phyloP scores from a whole-genome alignment of 768 basidiomycete genomes.

The Coprinellus aureogranulatus region DNA sequence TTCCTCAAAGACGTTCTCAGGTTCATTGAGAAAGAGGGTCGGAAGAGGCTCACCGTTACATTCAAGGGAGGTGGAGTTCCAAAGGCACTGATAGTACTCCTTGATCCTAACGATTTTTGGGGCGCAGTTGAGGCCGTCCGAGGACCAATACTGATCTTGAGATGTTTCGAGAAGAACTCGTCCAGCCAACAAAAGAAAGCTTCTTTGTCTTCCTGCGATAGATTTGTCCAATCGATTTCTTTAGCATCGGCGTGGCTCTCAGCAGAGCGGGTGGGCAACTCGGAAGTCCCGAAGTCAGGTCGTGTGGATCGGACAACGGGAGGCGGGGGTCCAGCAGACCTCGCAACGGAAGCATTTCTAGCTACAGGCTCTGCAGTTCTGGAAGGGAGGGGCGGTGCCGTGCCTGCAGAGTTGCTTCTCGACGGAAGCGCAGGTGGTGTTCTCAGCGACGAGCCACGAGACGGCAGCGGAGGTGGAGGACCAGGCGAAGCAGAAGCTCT shows the following conservation, averaged over 20 bases:
- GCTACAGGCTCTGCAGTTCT: constrained; percentile 1
- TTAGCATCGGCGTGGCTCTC: constrained; percentile 5
- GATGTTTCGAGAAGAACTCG: constrained; percentile 64
- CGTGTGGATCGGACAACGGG: constrained; percentile 17
- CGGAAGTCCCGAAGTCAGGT: constrained; percentile 2
- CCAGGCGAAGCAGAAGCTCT: constrained; percentile 20
- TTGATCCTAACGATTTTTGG: constrained; percentile 6
- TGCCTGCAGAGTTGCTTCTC: constrained; percentile 2
- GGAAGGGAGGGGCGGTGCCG: constrained; percentile 10
- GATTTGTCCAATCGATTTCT: constrained; percentile 65
- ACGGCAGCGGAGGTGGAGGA: constrained; percentile 23
- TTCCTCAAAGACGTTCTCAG: not conserved
- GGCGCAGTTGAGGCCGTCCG: constrained; percentile 19
- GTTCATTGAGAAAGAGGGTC: not conserved
- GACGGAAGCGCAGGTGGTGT: constrained; percentile 8
- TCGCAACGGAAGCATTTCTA: constrained; percentile 8
- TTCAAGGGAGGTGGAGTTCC: constrained; percentile 7
- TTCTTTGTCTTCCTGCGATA: constrained; percentile 65
- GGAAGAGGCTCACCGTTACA: constrained; percentile 12
- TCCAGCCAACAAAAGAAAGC: constrained; percentile 79
- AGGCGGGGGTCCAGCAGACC: constrained; percentile 13
- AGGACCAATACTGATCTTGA: constrained; percentile 16
- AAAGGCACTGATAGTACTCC: not conserved
- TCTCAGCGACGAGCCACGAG: constrained; percentile 13
- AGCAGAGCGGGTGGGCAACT: not conserved